Conservation (phyloP, 2,329 filamentous ascomycete genomes). For the Aspergillus sp. region DNA sequence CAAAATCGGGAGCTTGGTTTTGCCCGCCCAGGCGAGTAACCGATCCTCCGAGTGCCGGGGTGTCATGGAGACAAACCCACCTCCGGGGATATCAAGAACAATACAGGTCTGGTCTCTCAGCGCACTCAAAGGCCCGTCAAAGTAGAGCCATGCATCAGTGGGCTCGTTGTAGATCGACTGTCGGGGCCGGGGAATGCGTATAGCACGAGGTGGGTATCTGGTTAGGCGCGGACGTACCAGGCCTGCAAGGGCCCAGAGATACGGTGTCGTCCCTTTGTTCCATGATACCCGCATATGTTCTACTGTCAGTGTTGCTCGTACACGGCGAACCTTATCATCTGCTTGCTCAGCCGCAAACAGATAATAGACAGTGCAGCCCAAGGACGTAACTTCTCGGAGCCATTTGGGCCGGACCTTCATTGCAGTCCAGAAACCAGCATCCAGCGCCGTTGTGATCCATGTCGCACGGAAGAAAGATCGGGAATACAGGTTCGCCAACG, state of each 20-base stretch:
- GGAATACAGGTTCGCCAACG: slow-evolving; percentile 90
- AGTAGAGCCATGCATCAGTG: slow-evolving; percentile 87
- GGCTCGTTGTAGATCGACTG: slow-evolving; percentile 81
- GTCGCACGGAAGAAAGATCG: slow-evolving; percentile 92
- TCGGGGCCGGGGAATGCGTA: slow-evolving; percentile 78
- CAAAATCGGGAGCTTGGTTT: slow-evolving; percentile 81
- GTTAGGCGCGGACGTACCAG: slow-evolving; percentile 77
- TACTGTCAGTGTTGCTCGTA: slow-evolving; percentile 80
- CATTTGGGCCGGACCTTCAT: slow-evolving; percentile 85
- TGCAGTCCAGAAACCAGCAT: slow-evolving; percentile 97
- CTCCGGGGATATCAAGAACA: slow-evolving; percentile 86
- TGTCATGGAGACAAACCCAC: slow-evolving; percentile 95
- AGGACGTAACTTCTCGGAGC: slow-evolving; percentile 76
- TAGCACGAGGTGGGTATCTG: slow-evolving; percentile 74
- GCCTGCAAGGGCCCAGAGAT: slow-evolving; percentile 70
- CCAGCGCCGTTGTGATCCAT: slow-evolving; percentile 91
- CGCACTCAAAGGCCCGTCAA: slow-evolving; percentile 79
- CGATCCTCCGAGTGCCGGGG: slow-evolving; percentile 95
- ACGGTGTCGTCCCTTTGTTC: slow-evolving; percentile 92
- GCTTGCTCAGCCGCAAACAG: slow-evolving; percentile 89
- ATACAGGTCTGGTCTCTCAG: slow-evolving; percentile 74
- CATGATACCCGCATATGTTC: slow-evolving; percentile 90
- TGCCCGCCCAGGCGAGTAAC: slow-evolving; percentile 86
- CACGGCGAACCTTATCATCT: slow-evolving; percentile 93
- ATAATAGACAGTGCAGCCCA: slow-evolving; percentile 87